Evolutionary conservation across 768 basidiomycete species (phyloP), one percentile per base, ranked within the genome.

Genomic region (Exidia glandulosa): DNA sequence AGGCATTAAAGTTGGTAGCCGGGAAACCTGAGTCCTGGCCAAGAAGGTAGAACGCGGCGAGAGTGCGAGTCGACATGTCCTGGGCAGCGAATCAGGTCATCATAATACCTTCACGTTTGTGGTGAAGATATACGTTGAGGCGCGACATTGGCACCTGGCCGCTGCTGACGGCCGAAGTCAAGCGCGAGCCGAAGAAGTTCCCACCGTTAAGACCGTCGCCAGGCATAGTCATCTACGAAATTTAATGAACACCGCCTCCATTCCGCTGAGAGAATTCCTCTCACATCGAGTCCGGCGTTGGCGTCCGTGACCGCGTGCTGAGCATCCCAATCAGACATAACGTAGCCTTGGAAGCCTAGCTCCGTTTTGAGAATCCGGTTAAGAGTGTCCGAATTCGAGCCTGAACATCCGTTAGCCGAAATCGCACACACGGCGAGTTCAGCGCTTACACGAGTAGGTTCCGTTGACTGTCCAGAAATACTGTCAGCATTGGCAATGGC

Each of bases 21-120:
- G 91, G 90, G 71, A 79, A 94, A 13, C 73, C 70, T 6, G 76
- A 67, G 70, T 93, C 85, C 72, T 90, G 88, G 34, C 76, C 74
- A 50, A 87, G 76, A 57, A 81, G 71, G 66, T 85, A 90, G 81
- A 83, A 89, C 6, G 79, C 78, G 19, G 86, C 85, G 10, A 89
- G 68, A 60, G 89, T 84, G 23, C 88, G 81, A 2, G 80, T 80
- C 1, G 87, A 87, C 78, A 88, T 79, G 68, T 90, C 83, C 73
- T 81, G 59, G 9, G 12, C 6, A 32, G 9, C 14, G 4, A 29
- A 66, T n/a, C 68, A 31, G 27, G 68, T 56, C 64, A 60, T 71
- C 58, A 61, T 72, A 0, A 62, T 66, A n/a, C 48, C 69, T 45
- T 47, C 75, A 64, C 60, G 76, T 0, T 60, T 61, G n/a, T 64